A percentile compares a stretch with the other conserved stretches of the same genome.
These are phyloP conservation scores for Rhizophora apiculata DNA, from an alignment of 345 rosid species.

Conservation along the genomic window DNA sequence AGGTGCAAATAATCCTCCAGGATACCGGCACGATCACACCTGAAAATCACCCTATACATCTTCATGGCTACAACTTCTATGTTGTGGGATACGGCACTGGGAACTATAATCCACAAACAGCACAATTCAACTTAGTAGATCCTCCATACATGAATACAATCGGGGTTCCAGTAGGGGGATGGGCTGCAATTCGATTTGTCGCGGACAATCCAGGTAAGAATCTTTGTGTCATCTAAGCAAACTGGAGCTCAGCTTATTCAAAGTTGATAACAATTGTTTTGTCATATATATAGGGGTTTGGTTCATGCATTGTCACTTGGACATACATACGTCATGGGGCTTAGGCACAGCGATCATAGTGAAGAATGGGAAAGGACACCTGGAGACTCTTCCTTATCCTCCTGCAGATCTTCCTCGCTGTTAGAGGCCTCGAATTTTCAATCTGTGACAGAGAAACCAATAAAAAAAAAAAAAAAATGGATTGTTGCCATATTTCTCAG, in stretches of 20 bases:
- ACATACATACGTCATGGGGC: slow-evolving; percentile 12
- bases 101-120: not conserved
- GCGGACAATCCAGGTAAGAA: slow-evolving; percentile 17
- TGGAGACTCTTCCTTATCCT: not conserved
- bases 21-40: not conserved
- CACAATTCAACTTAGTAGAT: slow-evolving; percentile 11
- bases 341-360: slow-evolving; percentile 12
- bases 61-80: slow-evolving; percentile 19
- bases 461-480: no score
- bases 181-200: slow-evolving; percentile 17
- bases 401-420: not conserved
- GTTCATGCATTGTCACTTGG: slow-evolving; percentile 17
- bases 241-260: not conserved
- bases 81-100: slow-evolving; percentile 12
- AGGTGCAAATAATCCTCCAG: slow-evolving; percentile 14
- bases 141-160: slow-evolving; percentile 15
- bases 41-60: slow-evolving; percentile 23
- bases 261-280: no score
- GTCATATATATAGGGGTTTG: slow-evolving; percentile 11
- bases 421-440: not conserved
- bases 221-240: not conserved
- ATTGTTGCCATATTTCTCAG: no score
- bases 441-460: no score
- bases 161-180: slow-evolving; percentile 17
- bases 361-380: slow-evolving; percentile 6